Base-by-base conservation (phyloP, 2,329 filamentous ascomycete genomes). In the Chrysoporthe deuterocubensis region DNA sequence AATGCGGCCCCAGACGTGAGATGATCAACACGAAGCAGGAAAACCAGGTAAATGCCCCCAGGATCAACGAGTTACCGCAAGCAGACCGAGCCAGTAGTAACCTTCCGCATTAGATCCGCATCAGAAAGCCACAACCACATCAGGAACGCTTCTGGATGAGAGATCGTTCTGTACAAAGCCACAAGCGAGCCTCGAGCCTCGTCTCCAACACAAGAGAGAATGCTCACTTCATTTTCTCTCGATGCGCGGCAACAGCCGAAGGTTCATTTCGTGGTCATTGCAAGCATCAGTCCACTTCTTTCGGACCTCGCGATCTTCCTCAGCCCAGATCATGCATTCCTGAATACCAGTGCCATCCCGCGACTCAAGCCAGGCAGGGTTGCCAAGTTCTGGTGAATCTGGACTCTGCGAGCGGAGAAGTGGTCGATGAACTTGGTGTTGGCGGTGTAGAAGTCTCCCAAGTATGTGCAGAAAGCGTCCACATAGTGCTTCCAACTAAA, bases 291-390 rank as follows among this genome's bases (percentile, higher is more conserved):
- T 78, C 89, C 91, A 93, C 66, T 85, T 83, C 73, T 82, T 82
- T 66, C 89, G 81, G 5, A 92, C 86, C 60, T 82, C 80, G 71
- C 88, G 84, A 74, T 94, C 91, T 76, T 92, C 87, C 71, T 86
- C 84, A 66, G 90, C 78, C 75, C 86, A 87, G 48, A 79, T 79
- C 67, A 87, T 76, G 75, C 93, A 93, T 66, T 85, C 83, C 18
- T 81, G 75, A 32, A 89, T 81, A 0, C 85, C 87, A 1, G 72
- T 71, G 50, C 84, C 79, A 34, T 83, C 76, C 1, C 76, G 75
- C 9, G 77, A 73, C 42, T 79, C 78, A 21, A 87, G 74, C 76
- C 85, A 88, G 1, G 73, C 74, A 64, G 83, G 82, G 26, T 79
- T 74, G 54, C 76, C 72, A 68, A 81, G 78, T 34, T 78, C 40